phyloP scores from a whole-genome alignment of 176 grass and related monocot species.

The Carex parvula region DNA sequence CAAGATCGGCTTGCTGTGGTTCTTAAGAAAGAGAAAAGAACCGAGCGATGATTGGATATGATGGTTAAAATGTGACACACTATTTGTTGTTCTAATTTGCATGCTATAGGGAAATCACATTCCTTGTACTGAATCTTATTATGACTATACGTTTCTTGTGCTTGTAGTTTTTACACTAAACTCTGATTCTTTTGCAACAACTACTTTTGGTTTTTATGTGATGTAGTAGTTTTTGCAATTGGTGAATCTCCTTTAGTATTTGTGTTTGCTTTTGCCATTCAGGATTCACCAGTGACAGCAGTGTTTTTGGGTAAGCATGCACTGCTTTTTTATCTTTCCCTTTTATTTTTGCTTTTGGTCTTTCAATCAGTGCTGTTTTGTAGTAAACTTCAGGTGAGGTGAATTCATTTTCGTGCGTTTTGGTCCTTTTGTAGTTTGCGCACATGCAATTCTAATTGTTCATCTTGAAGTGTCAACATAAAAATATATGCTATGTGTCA shows the following conservation, averaged over 20 bases:
- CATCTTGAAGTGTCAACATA: neutral
- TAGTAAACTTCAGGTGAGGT: neutral
- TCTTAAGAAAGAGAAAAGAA: constrained; percentile 27
- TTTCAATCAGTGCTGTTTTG: neutral
- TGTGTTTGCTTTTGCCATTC: constrained; percentile 46
- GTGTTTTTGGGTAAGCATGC: constrained; percentile 10
- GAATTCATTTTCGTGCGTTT: neutral
- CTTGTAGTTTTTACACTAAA: constrained; percentile 34
- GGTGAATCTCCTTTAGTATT: constrained; percentile 37
- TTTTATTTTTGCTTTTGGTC: neutral
- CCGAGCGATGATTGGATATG: constrained; percentile 17
- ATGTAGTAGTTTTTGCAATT: constrained; percentile 54
- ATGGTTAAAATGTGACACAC: constrained; percentile 35
- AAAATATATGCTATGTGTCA: neutral
- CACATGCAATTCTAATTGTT: neutral
- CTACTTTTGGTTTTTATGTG: constrained; percentile 56
- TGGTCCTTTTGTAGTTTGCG: too few relatives aligned
- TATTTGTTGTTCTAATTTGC: constrained; percentile 53
- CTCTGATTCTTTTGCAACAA: constrained; percentile 79
- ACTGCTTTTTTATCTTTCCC: neutral
- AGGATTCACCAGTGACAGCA: constrained; percentile 17
- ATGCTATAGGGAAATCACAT: constrained; percentile 55
- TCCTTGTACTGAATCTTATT: constrained; percentile 48
- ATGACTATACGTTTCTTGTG: constrained; percentile 51
- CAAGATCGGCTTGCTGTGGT: constrained; percentile 75